Evolutionary conservation across 495 filamentous ascomycete genomes (phyloP).

Genomic region (Lichenothelia convexa): DNA sequence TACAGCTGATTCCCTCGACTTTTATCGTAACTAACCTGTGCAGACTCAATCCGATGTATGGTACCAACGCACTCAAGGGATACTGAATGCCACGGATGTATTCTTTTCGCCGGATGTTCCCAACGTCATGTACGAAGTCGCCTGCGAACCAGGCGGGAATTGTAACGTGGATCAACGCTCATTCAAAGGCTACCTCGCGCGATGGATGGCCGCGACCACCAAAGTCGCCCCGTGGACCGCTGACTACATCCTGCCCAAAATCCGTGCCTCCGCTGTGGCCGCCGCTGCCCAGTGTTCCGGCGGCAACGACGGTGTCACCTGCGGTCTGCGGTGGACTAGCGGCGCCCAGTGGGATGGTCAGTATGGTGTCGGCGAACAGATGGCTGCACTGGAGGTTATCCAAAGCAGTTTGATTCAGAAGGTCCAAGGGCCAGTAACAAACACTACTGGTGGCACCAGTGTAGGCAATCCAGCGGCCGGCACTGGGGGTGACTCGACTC

Average conservation of each 20-base stretch:
- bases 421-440: constrained; percentile 19
- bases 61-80: constrained; percentile 35
- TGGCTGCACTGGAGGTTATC: constrained; percentile 39
- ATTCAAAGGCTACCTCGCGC: constrained; percentile 60
- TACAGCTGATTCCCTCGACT: not conserved
- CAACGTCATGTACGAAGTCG: constrained; percentile 44
- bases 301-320: constrained; percentile 28
- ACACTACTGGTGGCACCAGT: constrained; percentile 18
- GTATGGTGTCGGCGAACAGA: constrained; percentile 36
- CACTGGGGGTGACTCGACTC: constrained; percentile 6
- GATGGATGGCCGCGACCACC: constrained; percentile 47
- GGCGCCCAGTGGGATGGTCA: constrained; percentile 27
- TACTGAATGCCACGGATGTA: constrained; percentile 32
- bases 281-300: constrained; percentile 43
- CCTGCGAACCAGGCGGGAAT: constrained; percentile 44
- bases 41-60: constrained; percentile 31
- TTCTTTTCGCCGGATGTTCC: constrained; percentile 37
- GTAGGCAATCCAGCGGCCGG: constrained; percentile 21
- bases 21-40: constrained; percentile 4
- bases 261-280: constrained; percentile 36
- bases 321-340: constrained; percentile 34
- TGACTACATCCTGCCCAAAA: constrained; percentile 34
- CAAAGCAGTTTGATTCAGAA: constrained; percentile 32
- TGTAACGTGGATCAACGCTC: constrained; percentile 55
- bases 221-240: constrained; percentile 47